Evolutionary conservation across 495 filamentous ascomycete genomes (phyloP), one percentile per base, ranked within the genome.

Genomic region (Podospora pseudocomata): DNA sequence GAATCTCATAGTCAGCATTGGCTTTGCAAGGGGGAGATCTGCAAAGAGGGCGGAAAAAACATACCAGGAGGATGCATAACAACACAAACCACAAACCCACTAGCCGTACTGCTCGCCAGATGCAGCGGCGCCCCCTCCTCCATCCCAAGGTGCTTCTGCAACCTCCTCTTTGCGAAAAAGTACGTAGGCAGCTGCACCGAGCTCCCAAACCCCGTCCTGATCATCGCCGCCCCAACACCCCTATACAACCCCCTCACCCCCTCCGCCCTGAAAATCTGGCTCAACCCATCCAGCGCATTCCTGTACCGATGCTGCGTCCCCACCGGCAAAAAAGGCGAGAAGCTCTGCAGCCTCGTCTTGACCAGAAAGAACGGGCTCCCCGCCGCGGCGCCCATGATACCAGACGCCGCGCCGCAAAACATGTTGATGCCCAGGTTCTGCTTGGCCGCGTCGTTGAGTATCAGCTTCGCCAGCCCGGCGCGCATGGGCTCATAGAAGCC

Each of bases 401-500:
- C 95, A 6, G 91, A 94, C 3, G 87, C 79, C 6, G 95, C 95
- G 69, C 95, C 95, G 58, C 90, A 88, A 74, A 97, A 90, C 81
- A 99, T 91, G 78, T 99, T 99, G 80, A 96, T 86, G 19, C 87
- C 90, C 61, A 98, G 82, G 68, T 88, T 94, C 76, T 99, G 95
- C 23, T 88, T 84, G 7, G 81, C 82, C 9, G 87, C 72, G 77
- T 97, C 91, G 65, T 85, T 83, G 80, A 91, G 91, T 56, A 97
- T 74, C 44, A 85, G 71, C 6, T 70, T 72, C 16, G 92, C 91
- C 54, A 96, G 65, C 23, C 80, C 80, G 18, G 83, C 80, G 68
- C 95, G 92, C 74, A 98, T 86, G 1, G 95, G 95, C 79, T 99
- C 95, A 83, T 99, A 99, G 84, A 99, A 97, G 53, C 95, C 94